Percentiles rank a stretch among this genome's conserved stretches.
Evolutionary conservation across 1,284 basidiomycete species (phyloP).

Genomic region (Porogramme epimiltina): DNA sequence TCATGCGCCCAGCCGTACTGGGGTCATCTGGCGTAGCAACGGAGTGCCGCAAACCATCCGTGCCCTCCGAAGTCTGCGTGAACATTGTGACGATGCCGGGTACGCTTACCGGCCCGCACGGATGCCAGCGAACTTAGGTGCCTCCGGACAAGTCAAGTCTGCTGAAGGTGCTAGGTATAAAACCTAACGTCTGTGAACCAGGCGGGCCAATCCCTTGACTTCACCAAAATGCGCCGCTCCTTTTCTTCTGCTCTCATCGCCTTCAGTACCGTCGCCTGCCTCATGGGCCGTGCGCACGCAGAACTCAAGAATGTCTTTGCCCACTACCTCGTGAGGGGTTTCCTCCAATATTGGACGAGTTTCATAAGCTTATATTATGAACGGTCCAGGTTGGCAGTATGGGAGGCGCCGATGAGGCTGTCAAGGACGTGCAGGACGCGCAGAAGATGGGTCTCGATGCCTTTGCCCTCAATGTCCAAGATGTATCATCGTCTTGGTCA

Average conservation of each 20-base stretch:
- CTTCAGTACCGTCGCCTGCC: slow-evolving; percentile 2
- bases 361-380: too few relatives aligned
- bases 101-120: too few relatives aligned
- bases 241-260: background rate
- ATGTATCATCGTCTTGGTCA: slow-evolving; percentile 4
- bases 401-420: slow-evolving; percentile 9
- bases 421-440: slow-evolving; percentile 17
- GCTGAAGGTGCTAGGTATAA: too few relatives aligned
- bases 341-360: background rate
- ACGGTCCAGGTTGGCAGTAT: slow-evolving; percentile 15
- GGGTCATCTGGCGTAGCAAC: too few relatives aligned
- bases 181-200: too few relatives aligned
- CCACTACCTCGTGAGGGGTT: slow-evolving; percentile 12
- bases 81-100: too few relatives aligned
- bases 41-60: too few relatives aligned
- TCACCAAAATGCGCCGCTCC: slow-evolving; percentile 4
- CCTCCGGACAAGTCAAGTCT: too few relatives aligned
- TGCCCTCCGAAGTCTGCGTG: too few relatives aligned
- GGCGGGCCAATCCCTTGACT: too few relatives aligned
- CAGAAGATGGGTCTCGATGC: slow-evolving; percentile 14
- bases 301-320: slow-evolving; percentile 18
- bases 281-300: slow-evolving; percentile 4
- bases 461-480: slow-evolving; percentile 17
- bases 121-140: too few relatives aligned
- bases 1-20: too few relatives aligned